Base-by-base conservation (phyloP, 1,284 basidiomycete genomes). In the Rhodotorula mucilaginosa region DNA sequence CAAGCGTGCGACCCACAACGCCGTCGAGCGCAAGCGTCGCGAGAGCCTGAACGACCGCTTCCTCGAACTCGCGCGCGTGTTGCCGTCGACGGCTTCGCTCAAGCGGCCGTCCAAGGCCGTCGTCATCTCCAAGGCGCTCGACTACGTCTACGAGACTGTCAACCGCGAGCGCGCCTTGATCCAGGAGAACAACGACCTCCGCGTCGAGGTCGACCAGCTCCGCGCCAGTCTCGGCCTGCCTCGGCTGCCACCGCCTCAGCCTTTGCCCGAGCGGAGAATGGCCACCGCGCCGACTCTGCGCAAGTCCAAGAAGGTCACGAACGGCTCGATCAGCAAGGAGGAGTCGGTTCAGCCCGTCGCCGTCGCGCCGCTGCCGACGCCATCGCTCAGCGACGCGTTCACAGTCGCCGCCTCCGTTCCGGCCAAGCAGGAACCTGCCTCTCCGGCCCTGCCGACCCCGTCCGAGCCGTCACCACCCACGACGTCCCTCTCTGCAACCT, bases 1-100 rank as follows among this genome's bases (percentile, higher is more conserved):
- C 81, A 90, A 93, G 81, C 86, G 93, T 61, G 92, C 92, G 10
- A 93, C 91, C 52, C 93, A 97, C 84, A 97, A 97, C 80, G 94
- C 94, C 47, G 92, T 96, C 70, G 94, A 97, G 83, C 86, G 94
- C 69, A 90, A 91, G 78, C 87, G 94, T 65, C 85, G 93, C 70
- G 94, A 97, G 84, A 93, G 91, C 48, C 84, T 97, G 72, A 97
- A 97, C 81, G 86, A 89, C 65, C 87, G 93, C 73, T 97, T 97
- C 84, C 83, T 94, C 78, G 90, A 89, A 79, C 90, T 96, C 68
- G 93, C 93, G 68, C 88, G 88, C 19, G 87, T 94, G 54, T 87
- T 96, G 23, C 93, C 93, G 65, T 91, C 93, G 80, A 88, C 96
- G 72, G 90, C 90, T 26, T 87, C 90, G 78, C 90, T 93, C 82